Base-by-base conservation (phyloP, 2,329 filamentous ascomycete species). In the Aspergillus pseudotamarii region DNA sequence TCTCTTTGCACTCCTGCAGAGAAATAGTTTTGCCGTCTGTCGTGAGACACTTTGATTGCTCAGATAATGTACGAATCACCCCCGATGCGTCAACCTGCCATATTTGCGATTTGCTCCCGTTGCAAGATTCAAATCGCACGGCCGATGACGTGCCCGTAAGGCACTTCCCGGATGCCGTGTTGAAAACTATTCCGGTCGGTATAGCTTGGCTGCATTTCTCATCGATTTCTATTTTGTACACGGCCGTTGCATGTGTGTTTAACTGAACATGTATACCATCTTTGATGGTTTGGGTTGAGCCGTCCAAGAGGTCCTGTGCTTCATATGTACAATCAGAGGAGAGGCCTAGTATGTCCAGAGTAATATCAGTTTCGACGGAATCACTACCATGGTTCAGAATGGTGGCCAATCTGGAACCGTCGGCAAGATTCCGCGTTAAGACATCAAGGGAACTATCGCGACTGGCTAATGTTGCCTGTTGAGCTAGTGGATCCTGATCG, bases 121-220 rank as follows among this genome's bases (percentile, higher is more conserved):
- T 71, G 62, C 82, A 84, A 4, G 69, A 63, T 5, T 68, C 65
- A 69, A 79, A 83, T 0, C 38, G 68, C 6, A 81, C 67, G 8
- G 60, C 67, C 9, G 69, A 68, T 2, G 68, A 63, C 1, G 51
- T 57, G 6, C 76, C 78, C 5, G 80, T 80, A 38, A 85, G 71
- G 63, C 81, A 83, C 34, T 77, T 76, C 11, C 79, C 71, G 2
- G 80, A 82, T 26, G 76, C 79, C 0, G 82, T 83, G 66, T 84
- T 84, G 71, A 85, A 83, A 56, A 85, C 79, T 68, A 82, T 77
- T 5, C 83, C 83, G 0, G 82, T 85, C 0, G 82, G 81, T 10
- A 74, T 76, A 11, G 75, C 68, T 23, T 66, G 66, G 21, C 66
- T 66, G 41, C 61, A 72, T 21, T 70, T 67, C 6, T 61, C 48